Conservation (phyloP, 2,329 filamentous ascomycete genomes). For the Scedosporium boydii region DNA sequence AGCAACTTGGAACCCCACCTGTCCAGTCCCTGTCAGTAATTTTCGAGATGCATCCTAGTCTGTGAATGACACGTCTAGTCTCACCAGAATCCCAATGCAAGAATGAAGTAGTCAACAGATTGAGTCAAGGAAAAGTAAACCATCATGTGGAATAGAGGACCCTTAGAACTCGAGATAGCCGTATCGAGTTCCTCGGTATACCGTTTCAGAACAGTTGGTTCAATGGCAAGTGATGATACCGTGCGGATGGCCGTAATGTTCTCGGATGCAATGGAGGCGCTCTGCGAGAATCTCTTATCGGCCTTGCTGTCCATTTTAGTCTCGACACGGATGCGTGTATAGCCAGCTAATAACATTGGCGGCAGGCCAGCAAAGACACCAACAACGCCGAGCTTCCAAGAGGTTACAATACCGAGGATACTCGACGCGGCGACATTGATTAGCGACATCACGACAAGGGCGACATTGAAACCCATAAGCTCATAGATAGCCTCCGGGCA, state of each 20-base stretch:
- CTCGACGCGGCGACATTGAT: constrained; percentile 35
- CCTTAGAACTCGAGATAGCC: constrained; percentile 19
- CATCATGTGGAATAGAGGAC: constrained; percentile 27
- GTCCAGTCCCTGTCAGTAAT: constrained; percentile 8
- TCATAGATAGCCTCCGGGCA: constrained; percentile 39
- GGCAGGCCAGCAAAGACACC: constrained; percentile 35
- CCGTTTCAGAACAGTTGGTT: constrained; percentile 27
- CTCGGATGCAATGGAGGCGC: constrained; percentile 38
- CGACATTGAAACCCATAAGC: constrained; percentile 37
- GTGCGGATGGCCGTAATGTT: constrained; percentile 38
- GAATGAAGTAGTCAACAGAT: constrained; percentile 26
- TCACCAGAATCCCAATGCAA: constrained; percentile 29
- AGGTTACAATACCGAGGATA: constrained; percentile 33
- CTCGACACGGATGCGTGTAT: constrained; percentile 38
- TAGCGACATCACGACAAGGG: constrained; percentile 33
- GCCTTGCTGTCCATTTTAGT: constrained; percentile 34
- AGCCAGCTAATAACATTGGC: constrained; percentile 32
- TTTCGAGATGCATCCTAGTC: no score
- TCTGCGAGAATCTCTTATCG: constrained; percentile 31
- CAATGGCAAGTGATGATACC: constrained; percentile 37
- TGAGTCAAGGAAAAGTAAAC: constrained; percentile 30
- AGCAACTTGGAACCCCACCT: constrained; percentile 11
- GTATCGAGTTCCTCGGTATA: constrained; percentile 21
- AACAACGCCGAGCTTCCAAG: constrained; percentile 41
- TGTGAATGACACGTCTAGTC: no score